Evolutionary conservation across 2,329 filamentous ascomycete genomes (phyloP), one percentile per base, ranked within the genome.

Genomic region (Bipolaris zeicola): DNA sequence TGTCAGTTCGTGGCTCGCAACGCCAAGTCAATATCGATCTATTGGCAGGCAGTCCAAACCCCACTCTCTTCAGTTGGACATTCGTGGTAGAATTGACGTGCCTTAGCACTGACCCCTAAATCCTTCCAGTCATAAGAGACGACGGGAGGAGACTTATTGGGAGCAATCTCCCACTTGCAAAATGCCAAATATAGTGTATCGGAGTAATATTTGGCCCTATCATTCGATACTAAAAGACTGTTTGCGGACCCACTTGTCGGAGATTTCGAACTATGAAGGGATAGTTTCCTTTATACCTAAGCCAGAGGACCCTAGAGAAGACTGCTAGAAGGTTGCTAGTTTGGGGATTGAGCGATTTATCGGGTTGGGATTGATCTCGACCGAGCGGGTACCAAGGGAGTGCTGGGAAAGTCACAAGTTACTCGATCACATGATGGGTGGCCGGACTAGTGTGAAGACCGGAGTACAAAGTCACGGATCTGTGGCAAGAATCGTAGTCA

Each of bases 261-360:
- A 34, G 50, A 54, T 3, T 62, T 51, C 10, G 39, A 46, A 24
- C 33, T 47, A 24, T 20, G 41, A 42, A 53, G 18, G 43, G 16
- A 28, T 28, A 8, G 48, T 31, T 14, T 53, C 18, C 2, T 42
- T 26, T 6, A 36, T 28, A 1, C 36, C n/a, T 6, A 56, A 13
- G 10, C 45, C 50, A 7, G 53, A 43, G 14, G 66, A 36, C 11
- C n/a, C 45, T 42, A 55, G 44, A 14, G 60, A 62, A 13, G 66
- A 49, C 10, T 57, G 41, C 24, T 67, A 13, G 20, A 14, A n/a
- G 7, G 48, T 48, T 8, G 63, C 60, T 26, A 61, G 61, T 11
- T 49, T 66, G 62, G 44, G 63, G 58, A 18, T 50, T 48, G 2
- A 66, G 7, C 13, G 67, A 55, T 11, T 20, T 55, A 10, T 22